A percentile compares a stretch with the other conserved stretches of the same genome.
phyloP scores from a whole-genome alignment of 495 filamentous ascomycete genomes.

The Neurospora intermedia region DNA sequence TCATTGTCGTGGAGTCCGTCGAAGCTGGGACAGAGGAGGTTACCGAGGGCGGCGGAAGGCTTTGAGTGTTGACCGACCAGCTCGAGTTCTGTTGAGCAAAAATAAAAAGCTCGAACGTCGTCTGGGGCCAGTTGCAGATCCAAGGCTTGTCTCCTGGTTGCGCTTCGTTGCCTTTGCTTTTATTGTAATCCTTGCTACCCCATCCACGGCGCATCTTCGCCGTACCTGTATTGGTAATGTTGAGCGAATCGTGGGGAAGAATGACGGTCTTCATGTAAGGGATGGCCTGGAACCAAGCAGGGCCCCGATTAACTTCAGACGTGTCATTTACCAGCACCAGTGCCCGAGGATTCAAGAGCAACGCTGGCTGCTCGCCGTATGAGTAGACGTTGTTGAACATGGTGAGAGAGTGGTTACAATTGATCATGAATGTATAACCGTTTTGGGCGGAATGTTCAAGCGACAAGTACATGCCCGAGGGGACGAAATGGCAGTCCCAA shows the following conservation, averaged over 20 bases:
- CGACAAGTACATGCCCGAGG: conserved; percentile 24
- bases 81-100: conserved; percentile 55
- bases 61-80: conserved; percentile 9
- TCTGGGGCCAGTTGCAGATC: conserved; percentile 84
- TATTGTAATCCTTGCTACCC: conserved; percentile 20
- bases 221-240: conserved; percentile 4
- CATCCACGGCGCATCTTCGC: conserved; percentile 10
- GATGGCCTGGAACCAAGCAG: conserved; percentile 63
- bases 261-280: conserved; percentile 77
- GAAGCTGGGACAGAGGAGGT: neutral
- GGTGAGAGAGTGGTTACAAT: conserved; percentile 24
- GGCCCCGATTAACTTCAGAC: conserved; percentile 48
- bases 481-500: conserved; percentile 54
- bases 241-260: conserved; percentile 45
- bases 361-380: conserved; percentile 68
- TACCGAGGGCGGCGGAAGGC: neutral
- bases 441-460: conserved; percentile 14
- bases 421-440: conserved; percentile 24
- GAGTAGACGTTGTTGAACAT: conserved; percentile 31
- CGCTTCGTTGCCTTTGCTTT: conserved; percentile 37
- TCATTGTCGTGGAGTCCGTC: neutral
- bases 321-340: conserved; percentile 57
- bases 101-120: conserved; percentile 70
- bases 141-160: conserved; percentile 60
- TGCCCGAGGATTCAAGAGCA: conserved; percentile 34